Conservation (phyloP, 179 eudicot genomes). For the Vitellaria paradoxa region DNA sequence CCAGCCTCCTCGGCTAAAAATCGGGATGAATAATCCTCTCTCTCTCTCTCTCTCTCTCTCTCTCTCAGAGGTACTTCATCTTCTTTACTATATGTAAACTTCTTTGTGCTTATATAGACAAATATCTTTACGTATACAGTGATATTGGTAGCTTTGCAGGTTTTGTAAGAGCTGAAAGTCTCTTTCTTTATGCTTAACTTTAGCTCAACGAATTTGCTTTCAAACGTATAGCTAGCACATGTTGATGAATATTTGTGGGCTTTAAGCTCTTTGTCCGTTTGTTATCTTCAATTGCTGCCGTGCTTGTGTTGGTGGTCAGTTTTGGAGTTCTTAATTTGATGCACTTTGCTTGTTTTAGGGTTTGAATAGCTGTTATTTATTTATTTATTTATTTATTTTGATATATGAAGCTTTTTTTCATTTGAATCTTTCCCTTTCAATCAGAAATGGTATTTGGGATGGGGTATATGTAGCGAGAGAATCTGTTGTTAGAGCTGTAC, state of each 20-base stretch:
- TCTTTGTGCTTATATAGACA: not conserved
- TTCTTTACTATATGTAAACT: not conserved
- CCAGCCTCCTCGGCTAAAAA: no score
- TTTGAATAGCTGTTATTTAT: no score
- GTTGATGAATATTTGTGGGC: slow-evolving; percentile 4
- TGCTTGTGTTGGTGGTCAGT: not conserved
- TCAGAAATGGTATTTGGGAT: not conserved
- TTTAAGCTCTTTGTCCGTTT: not conserved
- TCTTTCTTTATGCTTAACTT: not conserved
- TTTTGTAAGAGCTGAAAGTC: slow-evolving; percentile 1
- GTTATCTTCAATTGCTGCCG: not conserved
- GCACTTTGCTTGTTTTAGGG: not conserved
- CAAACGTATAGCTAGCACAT: not conserved
- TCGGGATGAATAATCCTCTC: not conserved
- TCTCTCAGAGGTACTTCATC: slow-evolving; percentile 10
- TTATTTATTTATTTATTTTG: no score
- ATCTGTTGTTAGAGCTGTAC: not conserved
- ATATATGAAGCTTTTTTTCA: not conserved
- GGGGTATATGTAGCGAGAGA: not conserved
- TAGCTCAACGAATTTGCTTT: not conserved
- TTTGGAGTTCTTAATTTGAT: not conserved
- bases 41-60: not conserved
- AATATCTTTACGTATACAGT: not conserved
- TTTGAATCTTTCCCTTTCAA: not conserved
- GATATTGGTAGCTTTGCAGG: not conserved